A percentile compares a stretch with the other conserved stretches of the same genome.
Evolutionary conservation across 805 yeast species (phyloP).

Genomic region (Cyberlindnera nakhonratchasimensis): DNA sequence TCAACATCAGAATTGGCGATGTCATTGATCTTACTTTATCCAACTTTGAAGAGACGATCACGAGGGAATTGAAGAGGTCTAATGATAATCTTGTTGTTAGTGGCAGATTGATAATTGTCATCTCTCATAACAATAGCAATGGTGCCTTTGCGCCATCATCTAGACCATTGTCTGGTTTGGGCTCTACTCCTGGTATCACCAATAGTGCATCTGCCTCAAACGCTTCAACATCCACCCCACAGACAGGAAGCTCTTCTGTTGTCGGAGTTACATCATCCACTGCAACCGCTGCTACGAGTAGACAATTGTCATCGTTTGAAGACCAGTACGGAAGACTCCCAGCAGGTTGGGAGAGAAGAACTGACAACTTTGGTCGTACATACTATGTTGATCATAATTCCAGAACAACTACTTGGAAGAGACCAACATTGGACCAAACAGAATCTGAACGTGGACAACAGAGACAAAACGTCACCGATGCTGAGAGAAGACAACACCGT

Average conservation of each 20-base stretch:
- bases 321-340: slow-evolving; percentile 96
- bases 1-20: slow-evolving; percentile 86
- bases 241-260: slow-evolving; percentile 21
- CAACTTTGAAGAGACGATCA: slow-evolving; percentile 73
- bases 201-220: neutral
- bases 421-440: slow-evolving; percentile 82
- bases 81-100: slow-evolving; percentile 91
- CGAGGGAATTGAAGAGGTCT: slow-evolving; percentile 86
- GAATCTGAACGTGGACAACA: slow-evolving; percentile 62
- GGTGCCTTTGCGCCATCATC: slow-evolving; percentile 6
- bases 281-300: slow-evolving; percentile 30
- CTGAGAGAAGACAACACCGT: slow-evolving; percentile 87
- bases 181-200: slow-evolving; percentile 9
- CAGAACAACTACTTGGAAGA: slow-evolving; percentile 97
- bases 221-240: slow-evolving; percentile 25
- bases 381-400: slow-evolving; percentile 98
- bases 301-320: slow-evolving; percentile 90
- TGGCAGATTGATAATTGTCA: slow-evolving; percentile 81
- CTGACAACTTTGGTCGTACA: slow-evolving; percentile 95
- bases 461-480: slow-evolving; percentile 69
- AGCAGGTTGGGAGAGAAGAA: slow-evolving; percentile 98
- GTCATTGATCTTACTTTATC: slow-evolving; percentile 62
- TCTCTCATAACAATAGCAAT: slow-evolving; percentile 43
- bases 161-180: slow-evolving; percentile 24
- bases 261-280: slow-evolving; percentile 25